Evolutionary conservation across 108 stramenopile species (phyloP), one percentile per base, ranked within the genome.

Genomic region (Pseudonitzschia delicatissima): DNA sequence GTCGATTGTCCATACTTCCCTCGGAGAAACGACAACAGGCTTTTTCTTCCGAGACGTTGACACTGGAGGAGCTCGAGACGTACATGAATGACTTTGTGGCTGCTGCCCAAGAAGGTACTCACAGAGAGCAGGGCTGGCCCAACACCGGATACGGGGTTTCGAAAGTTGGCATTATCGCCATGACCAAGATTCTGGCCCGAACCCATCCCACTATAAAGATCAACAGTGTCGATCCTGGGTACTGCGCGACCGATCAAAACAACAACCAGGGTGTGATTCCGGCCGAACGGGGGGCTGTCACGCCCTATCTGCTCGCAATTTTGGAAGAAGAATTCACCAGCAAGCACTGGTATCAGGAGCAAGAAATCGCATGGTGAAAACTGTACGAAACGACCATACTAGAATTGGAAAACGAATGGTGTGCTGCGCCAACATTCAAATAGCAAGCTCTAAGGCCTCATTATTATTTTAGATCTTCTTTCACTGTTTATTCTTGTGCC

Each of bases 191-290:
- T 17, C 44, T 86, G 20, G 83, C 81, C 31, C 40, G 83, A 42
- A 15, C 11, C 0, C 11, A 42, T 15, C 49, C 77, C 8, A 20
- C 78, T 62, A 66, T 61, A 6, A 68, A 71, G 3, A 50, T 79
- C 7, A 84, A 84, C 62, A 72, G 72, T 26, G 81, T 82, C 7
- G 81, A 82, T 68, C 73, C 86, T 37, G 90, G 88, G 0, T 92
- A 87, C 68, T 90, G 88, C 66, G 64, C 64, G 23, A 92, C 91
- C 18, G 91, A 92, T 70, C 88, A 89, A 76, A 89, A 87, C 31
- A 63, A 82, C 34, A 79, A 86, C 69, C 75, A 69, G 60, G 91
- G 91, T 9, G 58, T 74, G 4, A 59, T 84, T 9, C 73, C 81
- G 45, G 77, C 91, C 1, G 71, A 73, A 45, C 68, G 83, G 58